Conservation (phyloP, 805 yeast genomes). For the Candida sakaeoensis region DNA sequence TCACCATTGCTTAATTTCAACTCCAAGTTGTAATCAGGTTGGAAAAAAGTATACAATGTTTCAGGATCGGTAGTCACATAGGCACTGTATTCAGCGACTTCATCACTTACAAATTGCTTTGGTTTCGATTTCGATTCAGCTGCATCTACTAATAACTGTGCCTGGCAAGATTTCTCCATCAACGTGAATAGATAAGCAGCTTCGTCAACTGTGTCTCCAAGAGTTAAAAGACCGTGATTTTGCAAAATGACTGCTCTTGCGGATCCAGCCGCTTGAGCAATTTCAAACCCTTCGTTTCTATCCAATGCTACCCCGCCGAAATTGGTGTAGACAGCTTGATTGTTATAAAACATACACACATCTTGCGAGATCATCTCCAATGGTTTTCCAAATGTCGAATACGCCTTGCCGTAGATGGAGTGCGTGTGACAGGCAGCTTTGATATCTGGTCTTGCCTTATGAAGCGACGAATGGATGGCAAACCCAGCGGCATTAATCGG, state of each 20-base stretch:
- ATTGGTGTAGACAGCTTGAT: constrained; percentile 61
- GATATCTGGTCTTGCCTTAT: constrained; percentile 34
- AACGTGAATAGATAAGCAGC: constrained; percentile 29
- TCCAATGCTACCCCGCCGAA: constrained; percentile 72
- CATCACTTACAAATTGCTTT: constrained; percentile 47
- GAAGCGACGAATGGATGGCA: constrained; percentile 36
- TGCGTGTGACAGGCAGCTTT: constrained; percentile 39
- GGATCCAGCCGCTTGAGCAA: constrained; percentile 24
- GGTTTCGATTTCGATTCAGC: constrained; percentile 37
- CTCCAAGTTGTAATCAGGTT: constrained; percentile 55
- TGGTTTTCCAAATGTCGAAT: constrained; percentile 32
- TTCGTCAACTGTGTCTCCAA: constrained; percentile 30
- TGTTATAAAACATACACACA: constrained; percentile 61
- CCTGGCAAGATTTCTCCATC: constrained; percentile 27
- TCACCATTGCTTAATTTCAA: constrained; percentile 5
- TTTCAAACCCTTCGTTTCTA: constrained; percentile 24
- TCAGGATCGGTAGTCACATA: constrained; percentile 60
- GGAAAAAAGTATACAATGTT: constrained; percentile 64
- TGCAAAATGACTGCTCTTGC: constrained; percentile 28
- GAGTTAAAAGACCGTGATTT: constrained; percentile 30
- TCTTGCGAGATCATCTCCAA: constrained; percentile 82
- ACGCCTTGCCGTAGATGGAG: constrained; percentile 36
- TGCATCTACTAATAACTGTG: constrained; percentile 30
- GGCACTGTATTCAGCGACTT: constrained; percentile 64
- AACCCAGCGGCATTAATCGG: constrained; percentile 40